Conservation (phyloP, 2,329 filamentous ascomycete genomes). For the Aspergillus neotritici region DNA sequence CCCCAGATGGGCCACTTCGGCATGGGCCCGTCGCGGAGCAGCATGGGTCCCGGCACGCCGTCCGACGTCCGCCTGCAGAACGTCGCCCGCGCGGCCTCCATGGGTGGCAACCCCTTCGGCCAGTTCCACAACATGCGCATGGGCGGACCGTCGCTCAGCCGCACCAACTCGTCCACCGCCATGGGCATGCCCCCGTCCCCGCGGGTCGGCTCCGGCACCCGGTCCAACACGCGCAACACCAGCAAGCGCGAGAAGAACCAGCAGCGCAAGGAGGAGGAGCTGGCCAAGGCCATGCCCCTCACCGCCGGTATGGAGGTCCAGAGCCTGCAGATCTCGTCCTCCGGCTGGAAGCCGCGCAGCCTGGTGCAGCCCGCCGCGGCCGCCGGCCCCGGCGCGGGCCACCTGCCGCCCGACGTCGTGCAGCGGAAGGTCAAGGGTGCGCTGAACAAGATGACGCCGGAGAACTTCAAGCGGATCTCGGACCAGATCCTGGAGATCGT, state of each 20-base stretch:
- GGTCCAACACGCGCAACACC: constrained; percentile 43
- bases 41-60: constrained; percentile 69
- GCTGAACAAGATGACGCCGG: constrained; percentile 99
- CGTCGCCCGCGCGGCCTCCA: constrained; percentile 42
- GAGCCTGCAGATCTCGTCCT: constrained; percentile 64
- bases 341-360: constrained; percentile 85
- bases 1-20: constrained; percentile 68
- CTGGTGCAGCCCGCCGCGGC: constrained; percentile 44
- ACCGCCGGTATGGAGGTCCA: constrained; percentile 78
- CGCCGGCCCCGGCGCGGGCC: constrained; percentile 47
- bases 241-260: constrained; percentile 48
- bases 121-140: constrained; percentile 62
- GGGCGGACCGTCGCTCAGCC: constrained; percentile 57
- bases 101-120: constrained; percentile 50
- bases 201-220: constrained; percentile 62
- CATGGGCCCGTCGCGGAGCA: constrained; percentile 43
- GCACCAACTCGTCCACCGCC: constrained; percentile 52
- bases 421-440: constrained; percentile 98
- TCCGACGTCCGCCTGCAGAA: constrained; percentile 65
- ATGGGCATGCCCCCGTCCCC: constrained; percentile 63
- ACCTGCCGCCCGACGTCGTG: constrained; percentile 85
- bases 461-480: constrained; percentile 95
- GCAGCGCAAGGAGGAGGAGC: constrained; percentile 59
- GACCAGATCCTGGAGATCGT: constrained; percentile 90
- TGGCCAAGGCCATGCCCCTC: constrained; percentile 84